Base-by-base conservation (phyloP, 805 yeast genomes). In the Clavispora asparagi region DNA sequence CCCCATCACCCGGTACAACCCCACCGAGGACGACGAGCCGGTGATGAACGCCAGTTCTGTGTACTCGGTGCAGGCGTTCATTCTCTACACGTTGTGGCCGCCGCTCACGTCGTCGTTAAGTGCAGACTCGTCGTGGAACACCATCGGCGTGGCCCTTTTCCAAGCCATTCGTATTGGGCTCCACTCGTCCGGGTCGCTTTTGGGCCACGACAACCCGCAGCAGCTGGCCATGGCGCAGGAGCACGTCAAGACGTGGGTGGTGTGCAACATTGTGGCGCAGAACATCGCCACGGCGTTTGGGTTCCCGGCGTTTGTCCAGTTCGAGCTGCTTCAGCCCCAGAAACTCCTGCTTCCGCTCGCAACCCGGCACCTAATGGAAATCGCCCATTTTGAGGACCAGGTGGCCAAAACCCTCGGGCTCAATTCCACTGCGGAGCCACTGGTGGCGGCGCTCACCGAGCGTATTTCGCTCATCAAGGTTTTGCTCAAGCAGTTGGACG, bases 41-140 rank as follows among this genome's bases (percentile, higher is more conserved):
- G 78, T 87, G 11, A 71, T 88, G 58, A 91, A 91, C 56, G 92
- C 90, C 2, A 87, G 96, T 5, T 85, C 95, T 19, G 97, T 92
- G 0, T 92, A 85, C 60, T 86, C 96, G 0, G 97, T 92, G 0
- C 99, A 92, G 63, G 97, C 97, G 0, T 85, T 92, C 52, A 67
- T 92, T 26, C 69, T 92, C 1, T 89, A 87, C 64, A 85, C 97
- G 0, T 81, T 85, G 62, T 92, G 98, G 99, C 98, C 98, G 0
- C 97, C 97, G 3, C 76, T 91, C 33, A 88, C 97, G 0, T 89
- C 98, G 0, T 90, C 97, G 0, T 74, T 94, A 40, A 87, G 95
- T 64, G 96, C 98, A 0, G 98, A 94, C 61, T 85, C 96, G 7
- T 85, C 96, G 4, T 92, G 97, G 96, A 88, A 87, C 61, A 88